phyloP scores from a whole-genome alignment of 805 yeast species.

The Kluyveromyces siamensis region DNA sequence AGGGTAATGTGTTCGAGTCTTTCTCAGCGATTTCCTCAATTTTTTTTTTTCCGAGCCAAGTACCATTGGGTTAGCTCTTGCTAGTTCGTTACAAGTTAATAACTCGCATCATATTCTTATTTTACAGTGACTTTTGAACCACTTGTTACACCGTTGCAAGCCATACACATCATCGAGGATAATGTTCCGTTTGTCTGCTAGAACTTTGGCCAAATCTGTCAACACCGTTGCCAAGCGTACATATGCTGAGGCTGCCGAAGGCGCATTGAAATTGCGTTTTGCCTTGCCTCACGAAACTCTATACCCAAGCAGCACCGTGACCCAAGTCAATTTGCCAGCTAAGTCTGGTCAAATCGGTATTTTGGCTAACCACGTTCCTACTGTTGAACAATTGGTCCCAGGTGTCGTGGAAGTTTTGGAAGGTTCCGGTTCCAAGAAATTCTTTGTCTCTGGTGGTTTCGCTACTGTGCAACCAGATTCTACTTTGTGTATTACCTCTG shows the following conservation, averaged over 20 bases:
- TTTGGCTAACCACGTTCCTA: slow-evolving; percentile 95
- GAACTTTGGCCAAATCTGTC: slow-evolving; percentile 29
- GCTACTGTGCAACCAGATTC: slow-evolving; percentile 96
- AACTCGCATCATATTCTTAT: not conserved
- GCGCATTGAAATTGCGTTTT: slow-evolving; percentile 75
- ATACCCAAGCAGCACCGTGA: slow-evolving; percentile 39
- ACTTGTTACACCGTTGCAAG: not conserved
- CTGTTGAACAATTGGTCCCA: slow-evolving; percentile 91
- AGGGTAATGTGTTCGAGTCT: not conserved
- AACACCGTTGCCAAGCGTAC: slow-evolving; percentile 58
- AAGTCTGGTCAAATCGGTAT: slow-evolving; percentile 94
- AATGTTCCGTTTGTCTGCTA: slow-evolving; percentile 22
- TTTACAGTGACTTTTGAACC: not conserved
- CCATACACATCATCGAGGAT: not conserved
- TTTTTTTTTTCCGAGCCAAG: not conserved
- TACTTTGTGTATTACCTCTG: slow-evolving; percentile 79
- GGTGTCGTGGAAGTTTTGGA: slow-evolving; percentile 91
- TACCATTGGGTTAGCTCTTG: not conserved
- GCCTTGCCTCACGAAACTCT: slow-evolving; percentile 81
- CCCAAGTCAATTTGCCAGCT: slow-evolving; percentile 92
- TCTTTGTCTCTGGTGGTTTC: slow-evolving; percentile 91
- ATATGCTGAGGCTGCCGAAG: slow-evolving; percentile 79
- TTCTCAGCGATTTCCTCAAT: not conserved
- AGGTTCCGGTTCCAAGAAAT: slow-evolving; percentile 62
- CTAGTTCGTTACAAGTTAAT: not conserved